These are phyloP conservation scores for Annulohypoxylon bovei DNA, from an alignment of 495 filamentous ascomycete genomes.

Conservation along the genomic window DNA sequence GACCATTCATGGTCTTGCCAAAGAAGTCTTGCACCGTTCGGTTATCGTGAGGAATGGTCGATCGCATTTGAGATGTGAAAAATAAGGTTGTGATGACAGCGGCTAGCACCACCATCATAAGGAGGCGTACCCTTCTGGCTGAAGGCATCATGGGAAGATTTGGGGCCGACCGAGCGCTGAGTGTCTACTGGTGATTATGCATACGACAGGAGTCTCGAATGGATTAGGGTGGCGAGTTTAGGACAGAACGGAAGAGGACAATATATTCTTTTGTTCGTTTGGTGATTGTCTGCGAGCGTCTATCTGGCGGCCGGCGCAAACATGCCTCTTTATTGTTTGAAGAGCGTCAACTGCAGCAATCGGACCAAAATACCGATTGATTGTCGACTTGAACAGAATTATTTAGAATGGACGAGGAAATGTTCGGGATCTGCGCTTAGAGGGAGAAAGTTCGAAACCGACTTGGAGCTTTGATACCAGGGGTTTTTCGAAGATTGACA, in stretches of 20 bases:
- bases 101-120: constrained; percentile 66
- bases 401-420: background rate
- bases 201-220: constrained; percentile 5
- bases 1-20: constrained; percentile 62
- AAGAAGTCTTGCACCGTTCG: constrained; percentile 62
- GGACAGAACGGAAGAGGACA: background rate
- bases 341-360: background rate
- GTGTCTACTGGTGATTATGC: constrained; percentile 15
- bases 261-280: constrained; percentile 1
- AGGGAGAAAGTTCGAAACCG: constrained; percentile 19
- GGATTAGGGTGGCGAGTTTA: background rate
- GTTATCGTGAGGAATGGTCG: constrained; percentile 47
- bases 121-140: constrained; percentile 69
- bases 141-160: constrained; percentile 69
- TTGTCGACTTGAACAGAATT: background rate
- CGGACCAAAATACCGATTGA: constrained; percentile 1
- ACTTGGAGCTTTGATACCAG: constrained; percentile 12
- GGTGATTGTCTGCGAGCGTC: constrained; percentile 19
- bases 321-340: constrained; percentile 27
- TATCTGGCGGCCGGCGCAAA: constrained; percentile 32
- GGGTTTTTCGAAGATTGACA: constrained; percentile 22
- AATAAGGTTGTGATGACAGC: constrained; percentile 69
- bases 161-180: background rate
- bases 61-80: constrained; percentile 61
- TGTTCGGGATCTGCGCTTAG: constrained; percentile 12